These are phyloP conservation scores for Xylariaceae sp. DNA, from an alignment of 2,329 filamentous ascomycete genomes.

Conservation along the genomic window DNA sequence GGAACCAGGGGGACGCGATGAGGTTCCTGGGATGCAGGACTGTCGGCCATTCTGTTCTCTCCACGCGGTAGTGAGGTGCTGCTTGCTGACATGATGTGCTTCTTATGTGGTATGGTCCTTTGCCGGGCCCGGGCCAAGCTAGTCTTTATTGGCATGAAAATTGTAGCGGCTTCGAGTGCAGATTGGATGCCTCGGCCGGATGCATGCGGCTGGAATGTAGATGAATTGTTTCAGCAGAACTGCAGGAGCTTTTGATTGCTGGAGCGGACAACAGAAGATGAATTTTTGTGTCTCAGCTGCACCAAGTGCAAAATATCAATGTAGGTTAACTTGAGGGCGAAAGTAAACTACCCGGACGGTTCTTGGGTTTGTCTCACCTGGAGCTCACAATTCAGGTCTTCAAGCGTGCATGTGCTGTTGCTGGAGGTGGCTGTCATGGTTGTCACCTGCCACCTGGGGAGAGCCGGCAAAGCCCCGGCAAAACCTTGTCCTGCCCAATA, in stretches of 20 bases:
- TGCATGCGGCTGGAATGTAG: conserved; percentile 26
- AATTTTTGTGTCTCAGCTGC: conserved; percentile 1
- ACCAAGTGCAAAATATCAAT: neutral
- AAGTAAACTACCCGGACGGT: neutral
- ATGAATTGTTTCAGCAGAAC: neutral
- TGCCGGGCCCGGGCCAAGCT: conserved; percentile 42
- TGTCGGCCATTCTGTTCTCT: conserved; percentile 18
- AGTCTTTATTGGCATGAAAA: conserved; percentile 43
- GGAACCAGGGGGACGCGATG: conserved; percentile 50
- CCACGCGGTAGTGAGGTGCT: neutral
- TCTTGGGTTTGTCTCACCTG: too few species aligned
- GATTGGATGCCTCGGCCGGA: conserved; percentile 13
- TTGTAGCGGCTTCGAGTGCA: conserved; percentile 2
- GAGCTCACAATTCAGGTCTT: too few species aligned
- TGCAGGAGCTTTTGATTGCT: neutral
- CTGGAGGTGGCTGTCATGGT: neutral
- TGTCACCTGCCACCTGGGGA: neutral
- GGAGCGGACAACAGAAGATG: neutral
- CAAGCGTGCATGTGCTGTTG: too few species aligned
- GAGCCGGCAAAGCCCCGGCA: conserved; percentile 23
- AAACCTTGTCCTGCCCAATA: neutral
- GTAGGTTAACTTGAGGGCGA: neutral
- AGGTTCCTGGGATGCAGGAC: conserved; percentile 19
- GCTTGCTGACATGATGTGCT: conserved; percentile 25
- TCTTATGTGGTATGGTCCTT: conserved; percentile 33